Evolutionary conservation across 768 basidiomycete species (phyloP).

Genomic region (Myochromella boudieri): DNA sequence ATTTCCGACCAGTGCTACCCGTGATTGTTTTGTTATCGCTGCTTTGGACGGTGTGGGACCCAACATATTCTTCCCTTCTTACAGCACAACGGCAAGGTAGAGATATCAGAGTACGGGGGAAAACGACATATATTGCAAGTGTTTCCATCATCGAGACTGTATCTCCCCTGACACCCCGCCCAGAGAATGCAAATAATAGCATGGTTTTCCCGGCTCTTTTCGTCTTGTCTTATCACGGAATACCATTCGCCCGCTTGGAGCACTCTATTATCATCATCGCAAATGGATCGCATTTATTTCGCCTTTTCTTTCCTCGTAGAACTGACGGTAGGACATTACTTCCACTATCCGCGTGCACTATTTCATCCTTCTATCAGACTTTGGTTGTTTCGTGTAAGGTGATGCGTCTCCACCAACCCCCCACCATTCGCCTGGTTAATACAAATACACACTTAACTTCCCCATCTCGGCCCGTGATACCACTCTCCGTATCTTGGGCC

Average conservation of each 20-base stretch:
- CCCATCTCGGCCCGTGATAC: conserved; percentile 45
- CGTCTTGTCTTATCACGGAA: conserved; percentile 50
- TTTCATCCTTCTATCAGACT: conserved; percentile 37
- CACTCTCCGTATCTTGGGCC: conserved; percentile 24
- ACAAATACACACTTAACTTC: conserved; percentile 43
- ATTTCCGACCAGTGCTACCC: conserved; percentile 45
- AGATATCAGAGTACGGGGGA: conserved; percentile 66
- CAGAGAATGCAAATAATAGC: conserved; percentile 59
- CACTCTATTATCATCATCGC: conserved; percentile 31
- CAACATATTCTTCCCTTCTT: conserved; percentile 64
- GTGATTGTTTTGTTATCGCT: conserved; percentile 56
- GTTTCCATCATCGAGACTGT: background rate
- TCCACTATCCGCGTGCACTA: too few species aligned
- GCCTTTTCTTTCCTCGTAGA: conserved; percentile 47
- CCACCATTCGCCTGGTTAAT: conserved; percentile 68
- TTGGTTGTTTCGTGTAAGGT: conserved; percentile 49
- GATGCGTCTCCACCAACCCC: conserved; percentile 67
- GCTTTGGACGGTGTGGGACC: conserved; percentile 85
- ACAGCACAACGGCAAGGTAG: conserved; percentile 70
- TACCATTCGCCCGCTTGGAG: conserved; percentile 39
- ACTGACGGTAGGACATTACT: conserved; percentile 42
- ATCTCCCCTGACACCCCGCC: conserved; percentile 8
- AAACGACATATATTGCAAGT: conserved; percentile 61
- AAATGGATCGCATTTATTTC: conserved; percentile 49
- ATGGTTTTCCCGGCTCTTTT: conserved; percentile 58